Base-by-base conservation (phyloP, 2,329 filamentous ascomycete species). In the Exophiala phaeomuriformis region DNA sequence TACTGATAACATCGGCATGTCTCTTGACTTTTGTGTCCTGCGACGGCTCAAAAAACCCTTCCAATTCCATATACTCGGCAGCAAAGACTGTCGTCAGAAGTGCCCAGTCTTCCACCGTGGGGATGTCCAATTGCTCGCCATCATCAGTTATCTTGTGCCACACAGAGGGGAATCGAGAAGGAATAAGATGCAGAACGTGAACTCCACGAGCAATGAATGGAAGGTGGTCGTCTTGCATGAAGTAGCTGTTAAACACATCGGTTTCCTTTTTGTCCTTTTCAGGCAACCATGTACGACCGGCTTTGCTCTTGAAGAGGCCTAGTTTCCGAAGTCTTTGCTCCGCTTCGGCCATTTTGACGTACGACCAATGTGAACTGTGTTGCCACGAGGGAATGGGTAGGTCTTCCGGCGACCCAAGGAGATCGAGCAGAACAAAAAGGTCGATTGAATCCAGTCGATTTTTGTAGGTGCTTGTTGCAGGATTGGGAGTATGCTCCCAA, bases 81-180 rank as follows among this genome's bases (percentile, higher is more conserved):
- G 83, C 80, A 72, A 97, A 98, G 0, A 83, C 90, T 0, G 86
- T 85, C 4, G 91, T 76, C 46, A 98, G 84, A 67, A 80, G 83
- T 12, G 86, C 82, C 93, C 93, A 98, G 69, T 98, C 93, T 63
- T 86, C 80, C 35, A 90, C 81, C 0, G 87, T 91, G 5, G 81
- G 75, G 61, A 85, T 73, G 68, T 98, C 89, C 52, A 98, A 72
- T 70, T 97, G 86, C 61, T 84, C 83, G 1, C 82, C 91, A 63
- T 95, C 85, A 66, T 98, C 93, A 0, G 83, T 73, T 64, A 90
- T 82, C 1, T 77, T 85, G 71, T 98, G 93, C 93, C 93, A 98
- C 1, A 94, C 86, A 0, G 61, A 49, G 0, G 90, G 90, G 66
- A 97, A 97, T 0, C 85, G 85, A 3, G 75, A 77, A 0, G 91